Evolutionary conservation across 495 filamentous ascomycete genomes (phyloP).

Genomic region (Entonaema liquescens): DNA sequence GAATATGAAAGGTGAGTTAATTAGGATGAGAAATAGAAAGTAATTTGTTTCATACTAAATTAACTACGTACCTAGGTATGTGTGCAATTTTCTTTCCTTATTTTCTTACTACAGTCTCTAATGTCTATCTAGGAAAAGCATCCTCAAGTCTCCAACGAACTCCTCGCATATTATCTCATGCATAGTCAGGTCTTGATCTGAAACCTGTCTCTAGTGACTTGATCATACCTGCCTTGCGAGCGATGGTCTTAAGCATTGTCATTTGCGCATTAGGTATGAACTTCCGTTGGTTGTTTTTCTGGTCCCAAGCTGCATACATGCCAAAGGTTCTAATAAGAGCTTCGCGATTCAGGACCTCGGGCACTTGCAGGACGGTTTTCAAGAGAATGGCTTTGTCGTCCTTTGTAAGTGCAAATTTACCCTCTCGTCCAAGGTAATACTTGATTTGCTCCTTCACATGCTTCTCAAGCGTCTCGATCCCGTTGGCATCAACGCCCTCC

Average conservation of each 20-base stretch:
- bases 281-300: not conserved
- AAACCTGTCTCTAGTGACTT: constrained; percentile 4
- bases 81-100: not conserved
- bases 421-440: constrained; percentile 9
- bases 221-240: not conserved
- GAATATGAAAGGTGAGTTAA: not conserved
- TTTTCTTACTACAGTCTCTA: not conserved
- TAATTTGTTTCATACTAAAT: not conserved
- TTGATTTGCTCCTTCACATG: constrained; percentile 10
- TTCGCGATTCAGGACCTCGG: constrained; percentile 7
- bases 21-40: not conserved
- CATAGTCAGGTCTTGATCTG: not conserved
- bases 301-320: constrained; percentile 1
- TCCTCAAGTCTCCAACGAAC: not conserved
- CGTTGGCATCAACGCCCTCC: not conserved
- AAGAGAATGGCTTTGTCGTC: not conserved
- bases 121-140: not conserved
- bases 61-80: not conserved
- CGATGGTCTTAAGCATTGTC: not conserved
- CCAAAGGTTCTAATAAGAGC: constrained; percentile 11
- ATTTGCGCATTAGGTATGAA: not conserved
- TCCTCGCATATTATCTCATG: not conserved
- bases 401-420: not conserved
- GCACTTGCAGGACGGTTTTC: constrained; percentile 24
- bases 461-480: constrained; percentile 10